Evolutionary conservation across 345 rosid species (phyloP).

Genomic region (Adansonia digitata): DNA sequence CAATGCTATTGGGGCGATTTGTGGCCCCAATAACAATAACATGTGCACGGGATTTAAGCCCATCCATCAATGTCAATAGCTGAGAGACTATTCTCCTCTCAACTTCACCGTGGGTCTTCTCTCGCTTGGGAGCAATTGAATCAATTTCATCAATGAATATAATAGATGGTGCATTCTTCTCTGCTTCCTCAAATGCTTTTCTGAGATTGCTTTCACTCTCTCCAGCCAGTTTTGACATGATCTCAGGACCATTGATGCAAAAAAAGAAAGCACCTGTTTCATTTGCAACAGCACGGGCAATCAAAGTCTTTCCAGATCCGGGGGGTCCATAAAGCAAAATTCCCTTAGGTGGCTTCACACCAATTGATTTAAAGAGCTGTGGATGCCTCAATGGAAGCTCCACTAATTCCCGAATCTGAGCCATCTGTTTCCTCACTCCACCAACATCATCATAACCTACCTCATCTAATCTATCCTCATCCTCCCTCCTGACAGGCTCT

Average conservation of each 20-base stretch:
- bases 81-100: conserved; percentile 98
- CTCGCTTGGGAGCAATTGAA: conserved; percentile 94
- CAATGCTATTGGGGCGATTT: conserved; percentile 96
- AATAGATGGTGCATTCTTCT: conserved; percentile 95
- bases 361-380: conserved; percentile 90
- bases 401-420: conserved; percentile 91
- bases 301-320: conserved; percentile 83
- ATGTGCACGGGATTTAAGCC: conserved; percentile 84
- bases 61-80: conserved; percentile 94
- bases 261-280: conserved; percentile 98
- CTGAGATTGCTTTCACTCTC: conserved; percentile 98
- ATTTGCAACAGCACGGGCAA: conserved; percentile 95
- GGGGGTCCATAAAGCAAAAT: conserved; percentile 85
- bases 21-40: conserved; percentile 91
- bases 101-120: conserved; percentile 94
- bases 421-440: conserved; percentile 98
- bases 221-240: conserved; percentile 95
- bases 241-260: conserved; percentile 93
- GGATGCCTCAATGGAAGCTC: conserved; percentile 96
- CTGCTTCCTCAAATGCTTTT: conserved; percentile 97
- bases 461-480: conserved; percentile 87
- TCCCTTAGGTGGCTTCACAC: conserved; percentile 98
- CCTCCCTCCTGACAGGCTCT: conserved; percentile 90
- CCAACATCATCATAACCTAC: conserved; percentile 98
- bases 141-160: conserved; percentile 92